Conservation (phyloP, 305 asterid species). For the Rubia tinctorum region DNA sequence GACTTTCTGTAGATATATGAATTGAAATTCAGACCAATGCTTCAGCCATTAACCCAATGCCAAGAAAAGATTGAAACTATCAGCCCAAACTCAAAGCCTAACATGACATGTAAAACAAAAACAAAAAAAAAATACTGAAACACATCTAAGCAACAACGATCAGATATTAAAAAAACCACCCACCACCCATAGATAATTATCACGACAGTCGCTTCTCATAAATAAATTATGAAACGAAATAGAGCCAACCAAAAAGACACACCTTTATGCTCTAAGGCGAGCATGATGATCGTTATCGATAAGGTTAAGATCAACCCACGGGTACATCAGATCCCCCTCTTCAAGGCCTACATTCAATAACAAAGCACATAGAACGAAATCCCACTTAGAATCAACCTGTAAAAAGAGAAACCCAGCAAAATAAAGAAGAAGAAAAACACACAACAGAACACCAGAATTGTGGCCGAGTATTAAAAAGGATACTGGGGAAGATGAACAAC, state of each 20-base stretch:
- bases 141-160: no score
- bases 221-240: neutral
- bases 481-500: no score
- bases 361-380: neutral
- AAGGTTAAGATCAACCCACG: slow-evolving; percentile 58
- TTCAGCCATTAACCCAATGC: neutral
- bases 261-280: slow-evolving; percentile 70
- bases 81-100: neutral
- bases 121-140: neutral
- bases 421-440: no score
- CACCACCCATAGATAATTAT: neutral
- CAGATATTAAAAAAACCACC: neutral
- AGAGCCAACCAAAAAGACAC: neutral
- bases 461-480: no score
- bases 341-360: slow-evolving; percentile 10
- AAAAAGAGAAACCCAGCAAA: no score
- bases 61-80: neutral
- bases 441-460: no score
- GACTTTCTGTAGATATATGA: neutral
- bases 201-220: neutral
- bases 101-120: neutral
- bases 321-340: slow-evolving; percentile 79
- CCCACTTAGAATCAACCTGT: no score
- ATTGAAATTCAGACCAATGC: neutral
- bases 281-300: slow-evolving; percentile 44